phyloP scores from a whole-genome alignment of 768 basidiomycete genomes.

The Porpolomopsis calyptriformis region DNA sequence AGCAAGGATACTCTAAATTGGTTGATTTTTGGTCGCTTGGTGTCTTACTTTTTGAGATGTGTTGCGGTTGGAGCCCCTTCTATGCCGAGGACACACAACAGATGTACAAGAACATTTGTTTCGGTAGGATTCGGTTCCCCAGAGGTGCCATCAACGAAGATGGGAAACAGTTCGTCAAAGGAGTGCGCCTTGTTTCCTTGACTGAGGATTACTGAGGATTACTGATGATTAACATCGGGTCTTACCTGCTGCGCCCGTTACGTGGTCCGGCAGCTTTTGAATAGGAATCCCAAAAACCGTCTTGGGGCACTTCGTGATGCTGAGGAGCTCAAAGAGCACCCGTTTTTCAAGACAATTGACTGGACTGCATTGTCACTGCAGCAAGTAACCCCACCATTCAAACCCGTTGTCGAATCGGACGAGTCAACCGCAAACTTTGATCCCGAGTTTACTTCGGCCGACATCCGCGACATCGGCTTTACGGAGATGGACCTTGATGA shows the following conservation, averaged over 20 bases:
- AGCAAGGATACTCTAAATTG: slow-evolving; percentile 95
- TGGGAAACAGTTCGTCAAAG: slow-evolving; percentile 98
- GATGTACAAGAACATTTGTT: slow-evolving; percentile 99
- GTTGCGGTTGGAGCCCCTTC: slow-evolving; percentile 99
- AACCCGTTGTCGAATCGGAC: slow-evolving; percentile 94
- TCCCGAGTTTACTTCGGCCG: slow-evolving; percentile 92
- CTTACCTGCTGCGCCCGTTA: no score
- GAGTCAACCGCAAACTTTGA: slow-evolving; percentile 98
- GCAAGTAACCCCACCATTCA: slow-evolving; percentile 94
- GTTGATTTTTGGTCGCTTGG: slow-evolving; percentile 99
- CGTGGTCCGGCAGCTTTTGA: slow-evolving; percentile 61
- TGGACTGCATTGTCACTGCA: slow-evolving; percentile 82
- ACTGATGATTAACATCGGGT: no score
- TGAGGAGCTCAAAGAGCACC: slow-evolving; percentile 88
- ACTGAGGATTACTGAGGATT: neutral
- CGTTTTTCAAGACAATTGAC: slow-evolving; percentile 88
- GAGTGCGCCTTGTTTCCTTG: slow-evolving; percentile 64
- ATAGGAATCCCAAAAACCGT: slow-evolving; percentile 96
- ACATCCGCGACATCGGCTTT: slow-evolving; percentile 56
- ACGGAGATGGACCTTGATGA: slow-evolving; percentile 43
- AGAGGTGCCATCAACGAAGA: slow-evolving; percentile 95
- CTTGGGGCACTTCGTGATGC: slow-evolving; percentile 86
- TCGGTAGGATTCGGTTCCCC: slow-evolving; percentile 97
- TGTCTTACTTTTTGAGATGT: slow-evolving; percentile 98
- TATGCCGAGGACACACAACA: slow-evolving; percentile 99